These are phyloP conservation scores for Microthyrium microscopicum DNA, from an alignment of 2,329 filamentous ascomycete species.

Conservation along the genomic window DNA sequence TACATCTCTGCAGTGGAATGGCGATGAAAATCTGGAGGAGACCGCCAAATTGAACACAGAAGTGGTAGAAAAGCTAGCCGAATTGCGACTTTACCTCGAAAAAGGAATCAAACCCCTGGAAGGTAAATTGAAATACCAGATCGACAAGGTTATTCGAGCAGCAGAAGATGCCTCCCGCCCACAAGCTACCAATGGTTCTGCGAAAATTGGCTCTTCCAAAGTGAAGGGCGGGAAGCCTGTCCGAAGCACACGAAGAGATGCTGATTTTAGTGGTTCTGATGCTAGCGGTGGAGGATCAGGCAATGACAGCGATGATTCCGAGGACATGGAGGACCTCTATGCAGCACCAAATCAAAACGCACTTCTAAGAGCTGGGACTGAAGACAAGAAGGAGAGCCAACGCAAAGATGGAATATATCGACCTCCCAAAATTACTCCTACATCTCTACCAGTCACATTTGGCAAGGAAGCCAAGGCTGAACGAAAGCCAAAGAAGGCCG, in stretches of 20 bases:
- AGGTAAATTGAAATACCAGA: constrained; percentile 80
- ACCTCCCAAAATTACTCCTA: constrained; percentile 55
- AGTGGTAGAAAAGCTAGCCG: constrained; percentile 73
- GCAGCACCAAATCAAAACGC: constrained; percentile 44
- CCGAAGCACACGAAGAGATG: background rate
- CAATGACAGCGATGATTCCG: constrained; percentile 11
- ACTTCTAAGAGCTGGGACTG: constrained; percentile 18
- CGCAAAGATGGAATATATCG: constrained; percentile 58
- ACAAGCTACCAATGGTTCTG: constrained; percentile 19
- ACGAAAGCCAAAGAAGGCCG: constrained; percentile 44
- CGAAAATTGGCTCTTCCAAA: constrained; percentile 14
- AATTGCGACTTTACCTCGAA: constrained; percentile 82
- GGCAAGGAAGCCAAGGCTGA: constrained; percentile 40
- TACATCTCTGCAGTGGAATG: constrained; percentile 27
- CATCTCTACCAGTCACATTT: constrained; percentile 28
- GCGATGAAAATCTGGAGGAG: constrained; percentile 18
- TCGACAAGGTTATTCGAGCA: constrained; percentile 82
- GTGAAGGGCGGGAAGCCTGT: constrained; percentile 17
- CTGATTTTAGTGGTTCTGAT: constrained; percentile 21
- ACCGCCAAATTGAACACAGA: constrained; percentile 39
- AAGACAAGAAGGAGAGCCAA: constrained; percentile 15
- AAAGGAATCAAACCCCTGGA: constrained; percentile 84
- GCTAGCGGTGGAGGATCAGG: constrained; percentile 19
- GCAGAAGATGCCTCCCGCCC: constrained; percentile 49
- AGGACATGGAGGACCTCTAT: constrained; percentile 39